A percentile compares a stretch with the other conserved stretches of the same genome.
phyloP scores from a whole-genome alignment of 1,139 yeast genomes.

The Scheffersomyces illinoinensis region DNA sequence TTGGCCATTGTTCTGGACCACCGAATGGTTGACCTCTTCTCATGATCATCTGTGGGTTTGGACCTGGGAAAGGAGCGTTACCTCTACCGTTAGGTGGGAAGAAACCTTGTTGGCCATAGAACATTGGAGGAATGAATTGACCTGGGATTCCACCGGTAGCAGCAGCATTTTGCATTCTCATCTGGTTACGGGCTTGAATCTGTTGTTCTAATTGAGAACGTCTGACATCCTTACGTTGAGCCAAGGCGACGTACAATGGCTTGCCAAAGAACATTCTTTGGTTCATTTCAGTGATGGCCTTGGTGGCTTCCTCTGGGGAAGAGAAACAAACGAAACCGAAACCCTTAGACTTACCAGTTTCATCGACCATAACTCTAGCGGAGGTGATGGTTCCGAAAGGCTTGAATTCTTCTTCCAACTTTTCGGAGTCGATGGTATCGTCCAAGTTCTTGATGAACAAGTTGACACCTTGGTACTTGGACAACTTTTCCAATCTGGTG shows the following conservation, averaged over 20 bases:
- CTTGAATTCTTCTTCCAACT: conserved; percentile 87
- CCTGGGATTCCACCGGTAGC: conserved; percentile 89
- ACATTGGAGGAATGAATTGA: conserved; percentile 94
- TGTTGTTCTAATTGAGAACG: conserved; percentile 97
- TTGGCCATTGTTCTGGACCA: conserved; percentile 69
- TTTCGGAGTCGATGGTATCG: conserved; percentile 88
- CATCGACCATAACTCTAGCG: conserved; percentile 96
- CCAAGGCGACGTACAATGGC: conserved; percentile 98
- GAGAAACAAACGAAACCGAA: conserved; percentile 99
- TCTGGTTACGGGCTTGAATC: conserved; percentile 96
- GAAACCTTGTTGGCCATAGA: conserved; percentile 87
- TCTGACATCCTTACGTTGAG: conserved; percentile 98
- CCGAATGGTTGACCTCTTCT: conserved; percentile 58
- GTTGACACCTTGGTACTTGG: conserved; percentile 97
- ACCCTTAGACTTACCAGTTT: conserved; percentile 93
- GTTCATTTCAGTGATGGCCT: conserved; percentile 98
- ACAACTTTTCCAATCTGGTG: conserved; percentile 86
- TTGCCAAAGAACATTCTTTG: conserved; percentile 94
- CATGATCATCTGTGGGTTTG: conserved; percentile 89
- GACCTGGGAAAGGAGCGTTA: conserved; percentile 80
- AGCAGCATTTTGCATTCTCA: conserved; percentile 96
- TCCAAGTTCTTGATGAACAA: conserved; percentile 96
- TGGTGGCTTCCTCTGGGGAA: conserved; percentile 97
- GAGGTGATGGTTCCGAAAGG: conserved; percentile 95
- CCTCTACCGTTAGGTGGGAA: conserved; percentile 83